phyloP scores from a whole-genome alignment of 805 yeast genomes.

The Candida ficus region DNA sequence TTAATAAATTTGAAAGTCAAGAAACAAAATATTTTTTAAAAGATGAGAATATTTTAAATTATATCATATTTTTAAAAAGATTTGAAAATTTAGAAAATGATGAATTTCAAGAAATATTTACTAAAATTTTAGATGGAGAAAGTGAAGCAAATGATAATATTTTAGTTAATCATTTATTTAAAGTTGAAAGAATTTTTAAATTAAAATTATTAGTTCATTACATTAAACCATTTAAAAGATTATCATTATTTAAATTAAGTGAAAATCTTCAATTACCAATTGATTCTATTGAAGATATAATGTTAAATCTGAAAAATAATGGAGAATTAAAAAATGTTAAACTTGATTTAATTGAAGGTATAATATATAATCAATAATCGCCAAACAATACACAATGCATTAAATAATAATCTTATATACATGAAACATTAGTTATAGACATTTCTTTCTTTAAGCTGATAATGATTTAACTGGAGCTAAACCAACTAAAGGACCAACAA shows the following conservation, averaged over 20 bases:
- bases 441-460: slow-evolving; percentile 1
- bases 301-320: slow-evolving; percentile 18
- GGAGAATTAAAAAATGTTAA: slow-evolving; percentile 18
- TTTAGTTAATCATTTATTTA: slow-evolving; percentile 16
- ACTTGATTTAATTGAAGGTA: slow-evolving; percentile 23
- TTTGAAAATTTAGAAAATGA: slow-evolving; percentile 21
- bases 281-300: slow-evolving; percentile 21
- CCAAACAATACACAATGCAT: too few relatives aligned
- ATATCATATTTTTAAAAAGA: slow-evolving; percentile 15
- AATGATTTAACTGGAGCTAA: slow-evolving; percentile 23
- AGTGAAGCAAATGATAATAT: slow-evolving; percentile 14
- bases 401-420: too few relatives aligned
- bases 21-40: slow-evolving; percentile 25
- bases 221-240: slow-evolving; percentile 24
- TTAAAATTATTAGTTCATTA: slow-evolving; percentile 23
- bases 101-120: slow-evolving; percentile 13
- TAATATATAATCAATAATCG: slow-evolving; percentile 18
- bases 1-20: slow-evolving; percentile 27
- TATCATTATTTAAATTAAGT: slow-evolving; percentile 18
- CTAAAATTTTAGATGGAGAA: slow-evolving; percentile 2
- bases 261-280: slow-evolving; percentile 13
- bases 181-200: slow-evolving; percentile 18
- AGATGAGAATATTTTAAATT: slow-evolving; percentile 18
- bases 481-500: slow-evolving; percentile 26
- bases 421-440: not conserved